Conservation (phyloP, 2,329 filamentous ascomycete genomes). For the Pseudogymnoascus sp. region DNA sequence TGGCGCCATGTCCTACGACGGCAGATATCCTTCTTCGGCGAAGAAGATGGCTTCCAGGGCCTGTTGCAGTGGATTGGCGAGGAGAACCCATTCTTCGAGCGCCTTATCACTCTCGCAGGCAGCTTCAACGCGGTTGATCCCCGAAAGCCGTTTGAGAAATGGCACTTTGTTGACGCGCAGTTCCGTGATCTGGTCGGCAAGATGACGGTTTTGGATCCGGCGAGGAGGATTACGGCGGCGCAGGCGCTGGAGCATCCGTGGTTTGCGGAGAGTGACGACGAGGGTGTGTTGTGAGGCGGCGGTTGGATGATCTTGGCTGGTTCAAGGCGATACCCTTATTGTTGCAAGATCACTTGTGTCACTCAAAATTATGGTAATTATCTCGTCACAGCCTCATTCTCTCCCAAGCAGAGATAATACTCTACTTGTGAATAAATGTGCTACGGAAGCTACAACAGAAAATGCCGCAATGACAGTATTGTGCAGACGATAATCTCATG, state of each 20-base stretch:
- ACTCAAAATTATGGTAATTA: not conserved
- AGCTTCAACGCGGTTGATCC: slow-evolving; percentile 36
- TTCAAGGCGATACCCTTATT: not conserved
- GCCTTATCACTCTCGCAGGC: slow-evolving; percentile 32
- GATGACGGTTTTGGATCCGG: slow-evolving; percentile 35
- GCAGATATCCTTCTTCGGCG: slow-evolving; percentile 41
- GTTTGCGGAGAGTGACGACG: slow-evolving; percentile 7
- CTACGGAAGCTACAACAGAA: too few species aligned
- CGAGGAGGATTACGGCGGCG: slow-evolving; percentile 32
- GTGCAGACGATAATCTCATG: too few species aligned
- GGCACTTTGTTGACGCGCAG: slow-evolving; percentile 33
- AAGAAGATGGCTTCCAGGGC: slow-evolving; percentile 34
- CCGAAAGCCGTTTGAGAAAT: slow-evolving; percentile 34
- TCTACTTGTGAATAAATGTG: not conserved
- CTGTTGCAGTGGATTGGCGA: slow-evolving; percentile 36
- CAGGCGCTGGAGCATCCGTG: slow-evolving; percentile 31
- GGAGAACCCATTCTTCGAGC: slow-evolving; percentile 32
- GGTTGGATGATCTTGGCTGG: not conserved
- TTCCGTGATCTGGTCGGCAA: slow-evolving; percentile 34
- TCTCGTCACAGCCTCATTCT: too few species aligned
- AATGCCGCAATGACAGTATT: too few species aligned
- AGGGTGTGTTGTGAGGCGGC: not conserved
- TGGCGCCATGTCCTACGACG: slow-evolving; percentile 34
- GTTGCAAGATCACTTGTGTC: not conserved
- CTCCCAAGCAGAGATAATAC: too few species aligned